Percentiles rank a stretch among this genome's conserved stretches.
Conservation (phyloP, 1,139 yeast genomes). For the Meyerozyma elateridarum region DNA sequence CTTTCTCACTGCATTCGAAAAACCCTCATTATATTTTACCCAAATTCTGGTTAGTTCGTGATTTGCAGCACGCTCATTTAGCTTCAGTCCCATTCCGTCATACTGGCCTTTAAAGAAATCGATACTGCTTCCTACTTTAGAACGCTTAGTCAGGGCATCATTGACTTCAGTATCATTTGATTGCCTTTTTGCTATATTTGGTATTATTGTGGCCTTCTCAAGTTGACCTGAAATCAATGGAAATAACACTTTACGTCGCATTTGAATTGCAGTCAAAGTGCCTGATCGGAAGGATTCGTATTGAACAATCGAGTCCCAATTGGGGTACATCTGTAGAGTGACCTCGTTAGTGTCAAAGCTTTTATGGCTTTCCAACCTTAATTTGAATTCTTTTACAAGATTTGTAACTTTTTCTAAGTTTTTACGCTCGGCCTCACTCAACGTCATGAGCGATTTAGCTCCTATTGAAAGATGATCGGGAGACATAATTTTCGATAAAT, state of each 20-base stretch:
- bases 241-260: slow-evolving; percentile 30
- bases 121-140: slow-evolving; percentile 23
- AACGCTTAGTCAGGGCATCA: slow-evolving; percentile 24
- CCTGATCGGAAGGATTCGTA: slow-evolving; percentile 20
- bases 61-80: slow-evolving; percentile 15
- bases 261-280: slow-evolving; percentile 21
- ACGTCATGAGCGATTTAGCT: slow-evolving; percentile 20
- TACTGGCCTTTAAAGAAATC: slow-evolving; percentile 40
- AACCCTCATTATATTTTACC: slow-evolving; percentile 93
- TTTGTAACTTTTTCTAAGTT: slow-evolving; percentile 26
- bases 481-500: slow-evolving; percentile 39
- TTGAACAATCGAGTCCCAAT: slow-evolving; percentile 29
- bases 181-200: slow-evolving; percentile 27
- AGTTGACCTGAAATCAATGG: slow-evolving; percentile 40
- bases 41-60: slow-evolving; percentile 50
- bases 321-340: slow-evolving; percentile 30
- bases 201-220: slow-evolving; percentile 26
- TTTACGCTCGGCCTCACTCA: slow-evolving; percentile 20
- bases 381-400: slow-evolving; percentile 23
- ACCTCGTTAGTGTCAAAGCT: slow-evolving; percentile 31
- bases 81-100: slow-evolving; percentile 25
- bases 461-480: slow-evolving; percentile 31
- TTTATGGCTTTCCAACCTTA: slow-evolving; percentile 29
- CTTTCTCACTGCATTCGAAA: slow-evolving; percentile 88
- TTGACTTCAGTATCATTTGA: slow-evolving; percentile 17